phyloP scores from a whole-genome alignment of 1,284 basidiomycete genomes.

The Austroboletus rostrupii region DNA sequence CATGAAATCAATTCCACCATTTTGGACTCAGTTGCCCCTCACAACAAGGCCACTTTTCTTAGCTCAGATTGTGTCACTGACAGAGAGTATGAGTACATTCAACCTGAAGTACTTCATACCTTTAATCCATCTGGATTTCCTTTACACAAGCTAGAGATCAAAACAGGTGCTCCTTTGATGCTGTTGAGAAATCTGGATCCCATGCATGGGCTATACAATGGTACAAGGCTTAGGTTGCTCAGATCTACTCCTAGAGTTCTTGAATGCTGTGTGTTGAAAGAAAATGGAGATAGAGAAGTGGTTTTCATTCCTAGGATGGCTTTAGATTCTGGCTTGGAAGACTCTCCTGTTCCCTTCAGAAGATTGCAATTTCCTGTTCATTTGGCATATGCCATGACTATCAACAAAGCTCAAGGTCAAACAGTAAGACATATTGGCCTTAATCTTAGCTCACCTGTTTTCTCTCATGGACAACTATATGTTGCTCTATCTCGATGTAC shows the following conservation, averaged over 20 bases:
- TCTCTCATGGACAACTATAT: conserved; percentile 15
- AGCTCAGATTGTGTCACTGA: conserved; percentile 6
- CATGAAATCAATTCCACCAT: conserved; percentile 15
- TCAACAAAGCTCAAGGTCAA: conserved; percentile 40
- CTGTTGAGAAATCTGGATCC: conserved; percentile 35
- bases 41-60: not conserved
- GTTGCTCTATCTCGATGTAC: conserved; percentile 8
- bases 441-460: not conserved
- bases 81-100: conserved; percentile 10
- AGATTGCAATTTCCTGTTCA: conserved; percentile 30
- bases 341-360: not conserved
- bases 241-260: conserved; percentile 18
- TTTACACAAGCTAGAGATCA: conserved; percentile 28
- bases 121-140: conserved; percentile 25
- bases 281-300: not conserved
- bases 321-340: conserved; percentile 7
- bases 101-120: conserved; percentile 22
- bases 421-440: conserved; percentile 14
- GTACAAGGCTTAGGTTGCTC: conserved; percentile 6
- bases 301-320: too few species aligned
- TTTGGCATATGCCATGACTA: conserved; percentile 35
- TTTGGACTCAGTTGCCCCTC: not conserved
- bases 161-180: conserved; percentile 34
- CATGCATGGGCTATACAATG: conserved; percentile 24
- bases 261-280: conserved; percentile 5